Conservation (phyloP, 2,329 filamentous ascomycete species). For the Lachnellula cervina region DNA sequence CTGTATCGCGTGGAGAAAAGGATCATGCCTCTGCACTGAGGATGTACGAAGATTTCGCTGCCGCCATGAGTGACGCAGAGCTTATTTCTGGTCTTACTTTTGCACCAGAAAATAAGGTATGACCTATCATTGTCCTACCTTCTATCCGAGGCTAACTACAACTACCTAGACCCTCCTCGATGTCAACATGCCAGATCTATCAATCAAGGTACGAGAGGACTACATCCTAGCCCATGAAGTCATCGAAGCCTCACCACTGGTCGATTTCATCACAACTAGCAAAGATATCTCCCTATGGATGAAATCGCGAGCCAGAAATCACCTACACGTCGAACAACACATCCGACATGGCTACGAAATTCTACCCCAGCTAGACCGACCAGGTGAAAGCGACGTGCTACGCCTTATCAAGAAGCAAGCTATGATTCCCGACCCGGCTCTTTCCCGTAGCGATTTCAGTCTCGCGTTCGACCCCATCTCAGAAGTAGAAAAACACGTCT, state of each 20-base stretch:
- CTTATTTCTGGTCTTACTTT: constrained; percentile 37
- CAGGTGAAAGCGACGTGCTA: constrained; percentile 22
- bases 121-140: not conserved
- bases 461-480: constrained; percentile 59
- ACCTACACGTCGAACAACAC: constrained; percentile 26
- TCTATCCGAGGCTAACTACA: not conserved
- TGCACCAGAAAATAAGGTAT: constrained; percentile 24
- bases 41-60: constrained; percentile 49
- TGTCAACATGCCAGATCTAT: constrained; percentile 21
- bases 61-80: constrained; percentile 63
- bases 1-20: constrained; percentile 9
- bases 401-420: constrained; percentile 18
- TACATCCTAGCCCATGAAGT: constrained; percentile 50
- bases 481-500: constrained; percentile 40
- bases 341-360: constrained; percentile 19
- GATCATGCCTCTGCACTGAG: constrained; percentile 38
- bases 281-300: constrained; percentile 27
- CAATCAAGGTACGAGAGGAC: constrained; percentile 46
- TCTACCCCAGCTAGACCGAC: constrained; percentile 17
- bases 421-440: constrained; percentile 10
- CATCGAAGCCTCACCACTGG: constrained; percentile 43
- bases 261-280: constrained; percentile 14
- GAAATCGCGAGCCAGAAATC: constrained; percentile 25
- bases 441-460: constrained; percentile 50
- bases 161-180: constrained; percentile 23